A percentile compares a stretch with the other conserved stretches of the same genome.
These are phyloP conservation scores for Puccinia novopanici DNA, from an alignment of 1,284 basidiomycete genomes.

Conservation along the genomic window DNA sequence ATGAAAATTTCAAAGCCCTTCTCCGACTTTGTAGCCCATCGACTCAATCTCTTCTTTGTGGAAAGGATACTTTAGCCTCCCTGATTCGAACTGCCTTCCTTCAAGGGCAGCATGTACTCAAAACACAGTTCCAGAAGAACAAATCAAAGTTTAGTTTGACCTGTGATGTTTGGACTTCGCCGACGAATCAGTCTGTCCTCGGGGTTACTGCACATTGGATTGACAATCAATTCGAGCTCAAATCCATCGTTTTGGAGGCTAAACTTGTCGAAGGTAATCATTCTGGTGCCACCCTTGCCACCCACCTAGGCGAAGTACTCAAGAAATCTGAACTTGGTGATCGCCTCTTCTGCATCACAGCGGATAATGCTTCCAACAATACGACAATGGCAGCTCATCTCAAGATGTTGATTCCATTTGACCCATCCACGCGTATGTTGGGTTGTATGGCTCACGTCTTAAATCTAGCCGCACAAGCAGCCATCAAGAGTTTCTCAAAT, in stretches of 20 bases:
- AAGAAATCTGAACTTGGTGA: neutral
- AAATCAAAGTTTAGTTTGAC: conserved; percentile 14
- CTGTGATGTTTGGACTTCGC: conserved; percentile 4
- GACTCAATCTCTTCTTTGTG: neutral
- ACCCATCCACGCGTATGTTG: neutral
- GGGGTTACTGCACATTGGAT: conserved; percentile 5
- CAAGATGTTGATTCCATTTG: neutral
- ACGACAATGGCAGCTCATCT: neutral
- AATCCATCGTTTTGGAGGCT: neutral
- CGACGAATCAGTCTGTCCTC: neutral
- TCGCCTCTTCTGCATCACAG: neutral
- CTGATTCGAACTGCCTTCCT: neutral
- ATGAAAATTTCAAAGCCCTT: no score
- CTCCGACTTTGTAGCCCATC: conserved; percentile 5
- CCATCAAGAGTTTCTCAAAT: neutral
- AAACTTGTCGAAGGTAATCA: conserved; percentile 1
- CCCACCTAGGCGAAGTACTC: neutral
- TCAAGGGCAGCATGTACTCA: neutral
- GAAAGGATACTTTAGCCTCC: neutral
- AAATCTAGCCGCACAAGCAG: neutral
- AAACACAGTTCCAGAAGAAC: neutral
- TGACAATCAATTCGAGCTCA: neutral
- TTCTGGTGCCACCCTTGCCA: neutral
- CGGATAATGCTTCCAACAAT: neutral
- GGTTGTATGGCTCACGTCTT: neutral